Base-by-base conservation (phyloP, 2,329 filamentous ascomycete genomes). In the Grosmannia penicillata region DNA sequence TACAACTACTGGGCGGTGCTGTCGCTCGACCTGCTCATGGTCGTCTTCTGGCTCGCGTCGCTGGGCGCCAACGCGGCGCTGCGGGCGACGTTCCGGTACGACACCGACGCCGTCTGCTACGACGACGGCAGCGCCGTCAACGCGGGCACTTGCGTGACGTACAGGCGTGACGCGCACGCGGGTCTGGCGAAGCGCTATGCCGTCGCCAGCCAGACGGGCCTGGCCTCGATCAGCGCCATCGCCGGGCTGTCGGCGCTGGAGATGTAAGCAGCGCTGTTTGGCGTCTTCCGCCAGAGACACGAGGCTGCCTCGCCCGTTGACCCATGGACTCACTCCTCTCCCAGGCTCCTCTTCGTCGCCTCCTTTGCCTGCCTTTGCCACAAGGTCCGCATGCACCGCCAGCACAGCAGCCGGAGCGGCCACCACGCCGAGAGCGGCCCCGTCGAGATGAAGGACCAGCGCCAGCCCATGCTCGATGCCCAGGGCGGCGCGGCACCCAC, bases 341-440 rank as follows among this genome's bases (percentile, higher is more conserved):
- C n/a, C 22, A 46, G 41, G 43, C 38, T 48, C 10, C 34, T 53
- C 8, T 65, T 66, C 38, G 53, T 63, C 8, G 61, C 58, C 3
- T 60, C 62, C 0, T 64, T 63, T 39, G 60, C 60, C 17, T 64
- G 63, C 43, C 50, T 66, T 4, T 47, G 51, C n/a, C 50, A 53
- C 39, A 47, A 49, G 23, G 47, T 51, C 40, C 53, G 51, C 25
- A 41, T 53, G 25, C 48, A 51, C 44, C 46, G 45, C 33, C 43
- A 47, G 30, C 41, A 40, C 14, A 47, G 48, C 36, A 50, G 47
- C 37, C 27, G 31, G 8, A 35, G 37, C 33, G 29, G 33, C 4
- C 9, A 36, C 24, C 32, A 39, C 35, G 42, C 49, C 44, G 48
- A 49, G 32, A 43, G 38, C 15, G 49, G 44, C 4, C 41, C 49